phyloP scores from a whole-genome alignment of 495 filamentous ascomycete genomes.

The Tuber indicum region DNA sequence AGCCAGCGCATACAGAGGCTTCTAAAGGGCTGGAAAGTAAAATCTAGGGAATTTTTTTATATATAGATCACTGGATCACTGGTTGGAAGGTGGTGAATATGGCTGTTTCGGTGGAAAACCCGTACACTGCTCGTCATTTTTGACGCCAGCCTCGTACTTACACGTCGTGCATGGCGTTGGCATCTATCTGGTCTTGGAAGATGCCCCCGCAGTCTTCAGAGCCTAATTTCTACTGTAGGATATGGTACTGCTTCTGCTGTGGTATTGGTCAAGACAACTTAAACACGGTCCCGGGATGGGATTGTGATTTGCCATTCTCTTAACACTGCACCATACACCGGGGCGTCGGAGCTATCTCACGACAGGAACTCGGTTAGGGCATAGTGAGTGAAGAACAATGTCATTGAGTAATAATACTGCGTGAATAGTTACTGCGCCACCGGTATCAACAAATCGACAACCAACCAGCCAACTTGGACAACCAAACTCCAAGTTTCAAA shows the following conservation, averaged over 20 bases:
- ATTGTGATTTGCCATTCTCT: background rate
- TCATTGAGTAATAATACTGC: background rate
- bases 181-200: background rate
- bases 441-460: background rate
- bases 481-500: background rate
- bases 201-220: background rate
- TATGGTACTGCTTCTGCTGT: too few species aligned
- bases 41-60: too few species aligned
- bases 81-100: too few species aligned
- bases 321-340: too few species aligned
- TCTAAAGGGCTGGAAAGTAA: too few species aligned
- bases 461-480: background rate
- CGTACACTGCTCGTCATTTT: too few species aligned
- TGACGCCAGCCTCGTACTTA: background rate
- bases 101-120: too few species aligned
- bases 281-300: background rate
- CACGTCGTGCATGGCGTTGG: background rate
- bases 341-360: background rate
- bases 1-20: too few species aligned
- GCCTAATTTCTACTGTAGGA: background rate
- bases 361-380: background rate
- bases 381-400: background rate
- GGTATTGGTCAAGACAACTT: too few species aligned
- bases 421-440: background rate
- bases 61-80: too few species aligned